A percentile compares a stretch with the other conserved stretches of the same genome.
phyloP scores from a whole-genome alignment of 768 basidiomycete genomes.

The Lepiota brunneoincarnata region DNA sequence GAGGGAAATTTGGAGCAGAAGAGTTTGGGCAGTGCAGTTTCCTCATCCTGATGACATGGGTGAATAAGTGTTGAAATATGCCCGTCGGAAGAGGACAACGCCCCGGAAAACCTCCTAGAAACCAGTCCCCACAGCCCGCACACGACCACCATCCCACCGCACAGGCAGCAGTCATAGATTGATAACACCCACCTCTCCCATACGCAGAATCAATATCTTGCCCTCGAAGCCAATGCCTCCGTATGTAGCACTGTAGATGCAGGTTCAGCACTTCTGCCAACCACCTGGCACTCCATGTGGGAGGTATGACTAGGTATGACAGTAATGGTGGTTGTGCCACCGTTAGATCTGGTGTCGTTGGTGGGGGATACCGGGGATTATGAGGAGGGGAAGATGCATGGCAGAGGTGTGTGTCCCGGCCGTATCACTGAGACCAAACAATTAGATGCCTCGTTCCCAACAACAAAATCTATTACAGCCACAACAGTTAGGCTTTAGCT shows the following conservation, averaged over 20 bases:
- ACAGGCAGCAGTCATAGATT: constrained; percentile 4
- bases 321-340: background rate
- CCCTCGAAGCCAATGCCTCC: constrained; percentile 95
- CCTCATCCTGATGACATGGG: constrained; percentile 70
- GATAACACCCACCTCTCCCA: constrained; percentile 69
- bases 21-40: constrained; percentile 88
- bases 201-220: constrained; percentile 92
- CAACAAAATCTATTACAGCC: constrained; percentile 29
- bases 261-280: background rate
- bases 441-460: constrained; percentile 27
- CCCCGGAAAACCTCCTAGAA: constrained; percentile 93
- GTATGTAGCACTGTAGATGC: constrained; percentile 66
- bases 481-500: constrained; percentile 6
- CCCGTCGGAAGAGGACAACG: constrained; percentile 93
- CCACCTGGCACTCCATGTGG: background rate
- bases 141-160: background rate
- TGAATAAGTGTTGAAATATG: constrained; percentile 29
- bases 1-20: constrained; percentile 93
- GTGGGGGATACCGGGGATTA: background rate
- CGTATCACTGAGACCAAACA: too few relatives aligned
- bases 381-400: background rate
- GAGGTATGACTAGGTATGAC: constrained; percentile 23
- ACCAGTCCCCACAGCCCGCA: constrained; percentile 95
- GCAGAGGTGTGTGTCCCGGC: too few relatives aligned
- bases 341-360: background rate